A percentile compares a stretch with the other conserved stretches of the same genome.
These are phyloP conservation scores for Lolium perenne DNA, from an alignment of 176 grass and related monocot species.

Conservation along the genomic window DNA sequence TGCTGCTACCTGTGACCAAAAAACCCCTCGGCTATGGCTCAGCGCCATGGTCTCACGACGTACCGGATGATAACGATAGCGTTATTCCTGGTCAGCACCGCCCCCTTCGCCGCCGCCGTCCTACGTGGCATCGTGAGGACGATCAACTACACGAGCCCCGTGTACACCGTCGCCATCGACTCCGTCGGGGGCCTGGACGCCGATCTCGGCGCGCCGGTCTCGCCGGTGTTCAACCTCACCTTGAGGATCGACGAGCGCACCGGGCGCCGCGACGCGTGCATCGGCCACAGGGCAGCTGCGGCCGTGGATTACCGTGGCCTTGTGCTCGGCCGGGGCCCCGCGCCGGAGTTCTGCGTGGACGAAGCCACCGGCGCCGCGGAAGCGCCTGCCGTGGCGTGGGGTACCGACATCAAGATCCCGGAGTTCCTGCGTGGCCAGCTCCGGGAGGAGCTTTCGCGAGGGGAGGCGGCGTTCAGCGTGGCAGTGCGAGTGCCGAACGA, in stretches of 20 bases:
- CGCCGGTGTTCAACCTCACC: background rate
- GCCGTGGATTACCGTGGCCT: background rate
- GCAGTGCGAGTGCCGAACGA: background rate
- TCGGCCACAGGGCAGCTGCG: background rate
- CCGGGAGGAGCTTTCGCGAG: background rate
- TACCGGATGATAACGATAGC: background rate
- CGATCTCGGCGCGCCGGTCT: background rate
- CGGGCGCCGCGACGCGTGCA: background rate
- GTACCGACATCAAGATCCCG: background rate
- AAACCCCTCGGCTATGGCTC: background rate
- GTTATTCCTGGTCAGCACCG: background rate
- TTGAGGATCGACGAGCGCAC: constrained; percentile 9
- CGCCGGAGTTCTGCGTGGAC: background rate
- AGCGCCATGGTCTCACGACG: background rate
- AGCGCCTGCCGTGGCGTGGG: background rate
- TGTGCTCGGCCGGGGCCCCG: background rate
- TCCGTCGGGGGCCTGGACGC: background rate
- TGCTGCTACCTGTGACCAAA: background rate
- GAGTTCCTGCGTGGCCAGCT: background rate
- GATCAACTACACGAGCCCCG: background rate
- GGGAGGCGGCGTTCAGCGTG: background rate
- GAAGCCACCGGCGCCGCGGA: background rate
- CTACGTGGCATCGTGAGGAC: background rate
- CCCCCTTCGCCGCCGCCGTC: background rate
- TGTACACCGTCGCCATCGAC: background rate